These are phyloP conservation scores for Primulina tabacum DNA, from an alignment of 257 asterid species.

Conservation along the genomic window DNA sequence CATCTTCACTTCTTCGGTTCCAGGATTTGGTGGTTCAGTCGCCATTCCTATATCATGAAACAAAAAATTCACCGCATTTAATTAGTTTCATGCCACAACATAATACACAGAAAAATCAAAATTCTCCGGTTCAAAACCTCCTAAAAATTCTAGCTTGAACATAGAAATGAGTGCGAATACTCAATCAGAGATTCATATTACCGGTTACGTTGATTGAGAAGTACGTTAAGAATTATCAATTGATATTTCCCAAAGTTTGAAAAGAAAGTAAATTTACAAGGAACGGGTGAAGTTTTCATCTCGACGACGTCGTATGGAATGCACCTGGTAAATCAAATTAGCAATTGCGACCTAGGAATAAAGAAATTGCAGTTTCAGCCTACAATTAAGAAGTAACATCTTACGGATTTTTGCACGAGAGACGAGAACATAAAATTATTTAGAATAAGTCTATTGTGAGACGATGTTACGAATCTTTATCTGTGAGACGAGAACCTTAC, in stretches of 20 bases:
- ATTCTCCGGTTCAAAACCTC: neutral
- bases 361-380: neutral
- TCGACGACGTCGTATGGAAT: neutral
- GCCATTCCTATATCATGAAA: slow-evolving; percentile 38
- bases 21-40: slow-evolving; percentile 60
- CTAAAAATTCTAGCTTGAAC: too few species aligned
- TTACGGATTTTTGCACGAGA: too few species aligned
- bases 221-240: neutral
- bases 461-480: too few species aligned
- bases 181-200: neutral
- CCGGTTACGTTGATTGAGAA: neutral
- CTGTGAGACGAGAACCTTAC: too few species aligned
- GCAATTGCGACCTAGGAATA: neutral
- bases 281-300: too few species aligned
- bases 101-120: neutral
- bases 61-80: neutral
- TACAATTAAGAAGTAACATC: too few species aligned
- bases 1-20: slow-evolving; percentile 58
- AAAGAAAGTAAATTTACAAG: too few species aligned
- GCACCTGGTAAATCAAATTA: neutral
- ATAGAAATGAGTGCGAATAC: neutral
- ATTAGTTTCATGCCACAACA: too few species aligned
- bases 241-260: neutral
- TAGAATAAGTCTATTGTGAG: too few species aligned
- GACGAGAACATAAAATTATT: too few species aligned